A percentile compares a stretch with the other conserved stretches of the same genome.
Conservation (phyloP, 768 basidiomycete species). For the Solioccasus polychromus region DNA sequence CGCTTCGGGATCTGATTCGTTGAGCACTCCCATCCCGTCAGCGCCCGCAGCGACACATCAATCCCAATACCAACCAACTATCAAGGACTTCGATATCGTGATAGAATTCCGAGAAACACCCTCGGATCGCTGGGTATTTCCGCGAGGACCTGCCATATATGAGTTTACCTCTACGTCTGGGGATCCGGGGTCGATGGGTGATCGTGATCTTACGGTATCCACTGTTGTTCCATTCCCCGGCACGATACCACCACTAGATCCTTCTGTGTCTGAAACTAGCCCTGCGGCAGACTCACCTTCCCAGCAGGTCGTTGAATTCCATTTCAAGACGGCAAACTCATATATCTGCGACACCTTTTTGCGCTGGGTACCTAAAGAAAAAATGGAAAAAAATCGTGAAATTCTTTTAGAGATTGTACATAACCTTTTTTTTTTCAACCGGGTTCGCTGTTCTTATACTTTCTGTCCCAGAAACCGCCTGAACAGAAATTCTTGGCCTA, state of each 20-base stretch:
- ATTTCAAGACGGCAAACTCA: constrained; percentile 45
- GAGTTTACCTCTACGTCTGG: constrained; percentile 35
- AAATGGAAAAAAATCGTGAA: constrained; percentile 46
- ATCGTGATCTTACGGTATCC: constrained; percentile 41
- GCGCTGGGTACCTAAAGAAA: constrained; percentile 56
- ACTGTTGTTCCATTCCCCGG: constrained; percentile 45
- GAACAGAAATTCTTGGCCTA: constrained; percentile 55
- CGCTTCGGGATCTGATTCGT: constrained; percentile 4
- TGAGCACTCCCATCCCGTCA: constrained; percentile 14
- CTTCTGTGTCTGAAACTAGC: constrained; percentile 12
- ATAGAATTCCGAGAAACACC: constrained; percentile 66
- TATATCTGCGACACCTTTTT: constrained; percentile 56
- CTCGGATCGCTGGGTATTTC: constrained; percentile 65
- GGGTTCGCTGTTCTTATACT: not conserved
- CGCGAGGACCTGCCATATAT: constrained; percentile 54
- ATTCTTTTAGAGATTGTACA: constrained; percentile 47
- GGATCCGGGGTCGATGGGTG: constrained; percentile 18
- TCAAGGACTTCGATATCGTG: constrained; percentile 69
- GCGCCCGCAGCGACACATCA: constrained; percentile 14
- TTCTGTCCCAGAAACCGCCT: constrained; percentile 36
- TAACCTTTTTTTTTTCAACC: not conserved
- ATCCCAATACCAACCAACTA: constrained; percentile 28
- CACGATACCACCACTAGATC: constrained; percentile 11
- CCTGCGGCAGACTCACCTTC: constrained; percentile 7
- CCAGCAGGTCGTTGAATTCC: constrained; percentile 42